Evolutionary conservation across 345 rosid species (phyloP).

Genomic region (Linum usitatissimum): DNA sequence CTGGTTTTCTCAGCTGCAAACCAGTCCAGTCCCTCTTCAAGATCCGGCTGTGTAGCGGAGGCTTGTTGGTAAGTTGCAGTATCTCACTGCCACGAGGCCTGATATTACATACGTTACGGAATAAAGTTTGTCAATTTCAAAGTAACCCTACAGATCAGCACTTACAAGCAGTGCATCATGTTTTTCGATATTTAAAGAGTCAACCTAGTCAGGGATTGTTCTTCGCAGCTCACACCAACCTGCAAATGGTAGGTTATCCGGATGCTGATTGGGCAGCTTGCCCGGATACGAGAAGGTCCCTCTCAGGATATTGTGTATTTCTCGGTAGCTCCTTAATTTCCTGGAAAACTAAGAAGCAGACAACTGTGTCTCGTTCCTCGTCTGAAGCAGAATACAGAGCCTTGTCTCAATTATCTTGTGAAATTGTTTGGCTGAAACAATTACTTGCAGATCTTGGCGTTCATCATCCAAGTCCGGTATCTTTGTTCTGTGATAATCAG

Average conservation of each 20-base stretch:
- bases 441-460: background rate
- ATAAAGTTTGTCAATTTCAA: background rate
- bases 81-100: background rate
- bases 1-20: background rate
- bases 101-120: background rate
- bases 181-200: background rate
- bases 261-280: background rate
- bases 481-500: conserved; percentile 2
- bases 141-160: background rate
- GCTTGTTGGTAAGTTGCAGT: background rate
- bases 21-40: background rate
- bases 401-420: background rate
- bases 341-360: background rate
- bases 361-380: background rate
- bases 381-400: background rate
- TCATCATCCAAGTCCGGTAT: background rate
- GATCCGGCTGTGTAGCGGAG: too few relatives aligned
- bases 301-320: background rate
- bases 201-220: background rate
- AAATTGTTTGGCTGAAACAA: background rate
- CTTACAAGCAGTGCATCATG: background rate
- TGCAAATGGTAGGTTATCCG: background rate
- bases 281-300: background rate
- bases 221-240: too few relatives aligned
- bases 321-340: background rate